Conservation (phyloP, 2,329 filamentous ascomycete genomes). For the Ilyonectria mors-panacis region DNA sequence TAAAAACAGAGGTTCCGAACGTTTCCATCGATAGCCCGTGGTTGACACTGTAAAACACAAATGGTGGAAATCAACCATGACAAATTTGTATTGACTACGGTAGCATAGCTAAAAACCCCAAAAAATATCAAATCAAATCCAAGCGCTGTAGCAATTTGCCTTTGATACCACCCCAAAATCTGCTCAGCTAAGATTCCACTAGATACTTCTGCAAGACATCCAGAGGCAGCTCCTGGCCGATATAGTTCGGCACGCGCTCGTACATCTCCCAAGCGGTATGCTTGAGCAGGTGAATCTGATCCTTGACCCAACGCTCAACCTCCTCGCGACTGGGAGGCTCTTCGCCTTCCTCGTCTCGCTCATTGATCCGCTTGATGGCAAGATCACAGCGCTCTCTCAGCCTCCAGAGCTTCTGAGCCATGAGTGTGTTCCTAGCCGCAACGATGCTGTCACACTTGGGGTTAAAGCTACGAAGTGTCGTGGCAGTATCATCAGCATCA, state of each 20-base stretch:
- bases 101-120: too few relatives aligned
- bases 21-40: too few relatives aligned
- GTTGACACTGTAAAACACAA: too few relatives aligned
- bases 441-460: conserved; percentile 10
- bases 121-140: too few relatives aligned
- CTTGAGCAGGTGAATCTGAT: conserved; percentile 23
- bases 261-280: conserved; percentile 32
- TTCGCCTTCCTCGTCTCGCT: neutral
- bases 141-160: too few relatives aligned
- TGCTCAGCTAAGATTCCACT: neutral
- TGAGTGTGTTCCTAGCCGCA: conserved; percentile 10
- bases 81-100: too few relatives aligned
- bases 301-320: conserved; percentile 25
- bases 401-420: neutral
- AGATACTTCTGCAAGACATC: conserved; percentile 12
- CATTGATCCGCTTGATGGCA: neutral
- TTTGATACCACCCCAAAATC: neutral
- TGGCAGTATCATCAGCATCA: conserved; percentile 22
- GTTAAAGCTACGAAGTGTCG: conserved; percentile 22
- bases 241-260: conserved; percentile 22
- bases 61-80: too few relatives aligned
- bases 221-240: conserved; percentile 12
- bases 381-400: neutral
- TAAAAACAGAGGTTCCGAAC: too few relatives aligned
- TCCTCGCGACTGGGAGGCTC: conserved; percentile 12